Evolutionary conservation across 139 green algal species (phyloP), one percentile per base, ranked within the genome.

Genomic region (Mesotaenium endlicherianum): DNA sequence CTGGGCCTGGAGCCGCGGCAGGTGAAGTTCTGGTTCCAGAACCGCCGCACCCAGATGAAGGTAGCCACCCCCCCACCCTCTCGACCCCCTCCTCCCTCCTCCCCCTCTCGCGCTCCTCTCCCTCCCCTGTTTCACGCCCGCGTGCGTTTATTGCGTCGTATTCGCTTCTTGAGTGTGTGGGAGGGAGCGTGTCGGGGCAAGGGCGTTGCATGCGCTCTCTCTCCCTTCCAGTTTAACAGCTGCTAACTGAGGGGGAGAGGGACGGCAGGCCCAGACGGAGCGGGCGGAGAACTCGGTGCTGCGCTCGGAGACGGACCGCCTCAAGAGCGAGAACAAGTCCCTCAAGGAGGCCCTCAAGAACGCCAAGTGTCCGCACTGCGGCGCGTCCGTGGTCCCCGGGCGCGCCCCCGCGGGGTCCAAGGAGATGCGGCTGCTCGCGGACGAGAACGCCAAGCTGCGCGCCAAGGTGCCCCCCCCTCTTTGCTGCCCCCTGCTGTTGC

Each of bases 11-110:
- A 86, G 40, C 79, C 79, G 1, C 68, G 70, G 41, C 71, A 85
- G 31, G 79, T 85, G n/a, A 85, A 85, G 70, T 85, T 85, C 44
- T 85, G 79, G 79, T 85, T 85, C 17, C 79, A 85, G 70, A 85
- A 85, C 70, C 41, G 79, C 0, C 68, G 79, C 36, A 85, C 79
- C 20, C 79, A 85, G 50, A 67, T 83, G 41, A 85, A 85, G 70
- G 77, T 83, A 31, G 26, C 31, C 8, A 36, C 31, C 17, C 70
- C 17, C 44, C 17, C 43, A 14, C 42, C 17, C 30, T 74, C 60
- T 43, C 38, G 6, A 8, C 60, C 11, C 60, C 11, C 60, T 74
- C 60, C 11, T 11, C 11, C 60, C 11, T 11, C 11, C 60, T 74
- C 60, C 11, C 60, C 11, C 60, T 74, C 60, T 74, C 60, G 6